phyloP scores from a whole-genome alignment of 1,284 basidiomycete genomes.

The Exobasidium rhododendri region DNA sequence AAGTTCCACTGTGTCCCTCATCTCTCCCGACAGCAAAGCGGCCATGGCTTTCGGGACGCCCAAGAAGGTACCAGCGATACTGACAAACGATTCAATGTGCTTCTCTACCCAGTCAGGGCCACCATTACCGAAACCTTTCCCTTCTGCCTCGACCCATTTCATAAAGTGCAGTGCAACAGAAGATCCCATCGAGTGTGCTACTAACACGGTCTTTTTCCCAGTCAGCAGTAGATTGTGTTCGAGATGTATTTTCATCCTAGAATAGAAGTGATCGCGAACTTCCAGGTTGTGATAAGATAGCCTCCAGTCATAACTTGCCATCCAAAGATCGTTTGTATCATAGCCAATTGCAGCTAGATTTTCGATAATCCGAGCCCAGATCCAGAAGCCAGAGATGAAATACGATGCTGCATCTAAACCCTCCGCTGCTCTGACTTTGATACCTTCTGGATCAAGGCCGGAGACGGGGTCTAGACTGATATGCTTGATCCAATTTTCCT shows the following conservation, averaged over 20 bases:
- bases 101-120: conserved; percentile 88
- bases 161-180: conserved; percentile 48
- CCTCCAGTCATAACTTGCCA: conserved; percentile 59
- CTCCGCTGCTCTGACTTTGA: conserved; percentile 86
- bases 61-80: conserved; percentile 80
- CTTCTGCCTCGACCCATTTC: conserved; percentile 92
- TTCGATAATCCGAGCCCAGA: conserved; percentile 90
- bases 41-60: conserved; percentile 83
- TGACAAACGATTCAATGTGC: conserved; percentile 59
- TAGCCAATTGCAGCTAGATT: conserved; percentile 67
- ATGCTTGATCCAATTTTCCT: conserved; percentile 80
- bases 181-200: conserved; percentile 66
- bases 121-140: conserved; percentile 69
- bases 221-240: conserved; percentile 75
- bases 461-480: conserved; percentile 84
- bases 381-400: conserved; percentile 84
- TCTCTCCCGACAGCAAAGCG: conserved; percentile 87
- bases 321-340: conserved; percentile 48
- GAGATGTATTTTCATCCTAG: conserved; percentile 75
- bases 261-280: conserved; percentile 87
- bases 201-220: conserved; percentile 78
- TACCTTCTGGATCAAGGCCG: conserved; percentile 83
- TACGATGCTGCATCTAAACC: conserved; percentile 72
- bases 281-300: conserved; percentile 86
- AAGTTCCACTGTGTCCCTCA: conserved; percentile 84